A percentile compares a stretch with the other conserved stretches of the same genome.
Evolutionary conservation across 1,284 basidiomycete species (phyloP).

Genomic region (Pseudozyma pruni): DNA sequence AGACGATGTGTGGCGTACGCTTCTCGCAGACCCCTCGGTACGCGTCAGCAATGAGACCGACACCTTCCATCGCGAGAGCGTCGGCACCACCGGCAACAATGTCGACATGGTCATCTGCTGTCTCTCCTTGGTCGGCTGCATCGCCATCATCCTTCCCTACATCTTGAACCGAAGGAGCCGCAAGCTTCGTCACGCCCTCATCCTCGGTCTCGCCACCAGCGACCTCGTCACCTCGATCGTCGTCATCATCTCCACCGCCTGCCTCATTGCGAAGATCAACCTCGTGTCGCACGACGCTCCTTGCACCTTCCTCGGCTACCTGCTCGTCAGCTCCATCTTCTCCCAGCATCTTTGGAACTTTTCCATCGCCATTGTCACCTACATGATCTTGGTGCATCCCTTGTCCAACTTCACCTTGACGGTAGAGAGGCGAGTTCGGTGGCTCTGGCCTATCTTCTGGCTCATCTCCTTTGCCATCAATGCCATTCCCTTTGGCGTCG

Average conservation of each 20-base stretch:
- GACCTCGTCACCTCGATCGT: constrained; percentile 52
- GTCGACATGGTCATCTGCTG: constrained; percentile 60
- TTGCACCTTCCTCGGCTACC: constrained; percentile 56
- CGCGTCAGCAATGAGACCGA: constrained; percentile 19
- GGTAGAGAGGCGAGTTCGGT: constrained; percentile 50
- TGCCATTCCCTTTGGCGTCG: constrained; percentile 44
- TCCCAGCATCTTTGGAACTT: constrained; percentile 63
- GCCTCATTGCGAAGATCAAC: constrained; percentile 45
- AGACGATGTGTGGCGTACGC: constrained; percentile 1
- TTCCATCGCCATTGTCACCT: constrained; percentile 58
- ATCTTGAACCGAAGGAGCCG: constrained; percentile 38
- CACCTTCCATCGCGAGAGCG: constrained; percentile 40
- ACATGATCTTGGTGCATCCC: constrained; percentile 62
- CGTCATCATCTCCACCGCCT: constrained; percentile 52
- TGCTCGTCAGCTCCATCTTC: constrained; percentile 51
- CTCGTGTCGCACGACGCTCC: constrained; percentile 21
- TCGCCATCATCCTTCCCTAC: constrained; percentile 61
- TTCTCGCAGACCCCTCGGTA: constrained; percentile 29
- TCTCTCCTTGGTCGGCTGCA: constrained; percentile 46
- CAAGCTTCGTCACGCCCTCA: constrained; percentile 59
- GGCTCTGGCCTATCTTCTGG: constrained; percentile 62
- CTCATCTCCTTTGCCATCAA: constrained; percentile 44
- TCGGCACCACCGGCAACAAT: constrained; percentile 48
- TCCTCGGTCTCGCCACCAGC: constrained; percentile 59
- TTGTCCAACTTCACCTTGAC: constrained; percentile 50